These are phyloP conservation scores for Cladorrhinum sp. DNA, from an alignment of 2,329 filamentous ascomycete genomes.

Conservation along the genomic window DNA sequence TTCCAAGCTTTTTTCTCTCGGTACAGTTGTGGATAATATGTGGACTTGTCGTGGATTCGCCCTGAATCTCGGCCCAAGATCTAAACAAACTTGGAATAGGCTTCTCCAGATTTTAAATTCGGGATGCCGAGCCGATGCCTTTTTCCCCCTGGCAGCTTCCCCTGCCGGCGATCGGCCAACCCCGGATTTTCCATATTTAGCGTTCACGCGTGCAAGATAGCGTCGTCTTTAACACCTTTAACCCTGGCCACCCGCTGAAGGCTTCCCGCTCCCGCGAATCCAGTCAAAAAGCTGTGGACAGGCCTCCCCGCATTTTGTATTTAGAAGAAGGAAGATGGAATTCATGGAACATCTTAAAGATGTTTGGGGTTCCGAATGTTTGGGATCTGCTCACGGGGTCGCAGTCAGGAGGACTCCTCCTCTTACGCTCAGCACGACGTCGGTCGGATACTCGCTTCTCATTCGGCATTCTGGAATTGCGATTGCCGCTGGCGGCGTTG, in stretches of 20 bases:
- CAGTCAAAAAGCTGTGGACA: neutral
- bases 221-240: neutral
- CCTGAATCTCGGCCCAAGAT: neutral
- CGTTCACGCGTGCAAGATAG: neutral
- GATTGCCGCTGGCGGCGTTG: neutral
- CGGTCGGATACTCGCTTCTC: neutral
- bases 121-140: neutral
- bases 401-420: neutral
- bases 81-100: neutral
- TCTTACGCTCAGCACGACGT: neutral
- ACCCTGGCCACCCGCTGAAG: neutral
- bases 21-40: neutral
- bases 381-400: neutral
- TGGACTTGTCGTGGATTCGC: neutral
- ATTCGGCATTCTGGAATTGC: neutral
- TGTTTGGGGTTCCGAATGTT: neutral
- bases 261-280: neutral
- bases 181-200: conserved; percentile 24
- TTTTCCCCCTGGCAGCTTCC: neutral
- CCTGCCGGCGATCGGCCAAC: conserved; percentile 13
- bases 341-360: neutral
- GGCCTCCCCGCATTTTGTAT: conserved; percentile 6
- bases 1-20: neutral
- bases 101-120: neutral
- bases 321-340: neutral